Evolutionary conservation across 306 rosid species (phyloP).

Genomic region (Trifolium subterraneum): DNA sequence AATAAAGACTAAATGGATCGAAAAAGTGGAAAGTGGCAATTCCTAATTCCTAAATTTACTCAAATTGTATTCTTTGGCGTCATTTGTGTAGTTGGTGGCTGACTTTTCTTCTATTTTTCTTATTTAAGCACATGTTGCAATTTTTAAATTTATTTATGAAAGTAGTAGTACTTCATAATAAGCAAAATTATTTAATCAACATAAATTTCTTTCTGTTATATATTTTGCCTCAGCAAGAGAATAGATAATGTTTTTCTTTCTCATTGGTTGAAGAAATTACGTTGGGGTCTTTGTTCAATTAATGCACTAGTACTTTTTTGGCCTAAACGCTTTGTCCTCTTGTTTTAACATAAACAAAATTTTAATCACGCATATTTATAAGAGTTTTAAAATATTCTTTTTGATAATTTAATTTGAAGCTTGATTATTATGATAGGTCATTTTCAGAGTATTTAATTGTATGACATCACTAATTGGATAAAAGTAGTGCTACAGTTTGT

Average conservation of each 20-base stretch:
- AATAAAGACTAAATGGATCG: slow-evolving; percentile 8
- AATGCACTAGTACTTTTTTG: background rate
- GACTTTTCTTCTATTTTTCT: slow-evolving; percentile 35
- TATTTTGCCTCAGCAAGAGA: slow-evolving; percentile 3
- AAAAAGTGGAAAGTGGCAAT: slow-evolving; percentile 14
- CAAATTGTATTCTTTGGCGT: slow-evolving; percentile 21
- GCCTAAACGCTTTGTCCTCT: background rate
- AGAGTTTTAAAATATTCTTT: too few relatives aligned
- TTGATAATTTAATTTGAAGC: too few relatives aligned
- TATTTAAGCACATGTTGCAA: slow-evolving; percentile 14
- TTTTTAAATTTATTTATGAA: background rate
- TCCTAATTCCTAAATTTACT: background rate
- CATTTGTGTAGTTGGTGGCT: slow-evolving; percentile 30
- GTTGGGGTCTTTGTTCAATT: slow-evolving; percentile 28
- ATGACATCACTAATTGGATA: too few relatives aligned
- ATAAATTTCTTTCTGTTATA: background rate
- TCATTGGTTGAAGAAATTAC: slow-evolving; percentile 34
- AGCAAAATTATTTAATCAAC: background rate
- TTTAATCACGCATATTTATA: background rate
- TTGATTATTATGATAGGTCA: too few relatives aligned
- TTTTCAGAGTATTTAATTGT: too few relatives aligned
- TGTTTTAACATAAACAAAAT: background rate
- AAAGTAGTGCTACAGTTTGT: too few relatives aligned
- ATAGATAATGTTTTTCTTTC: slow-evolving; percentile 19
- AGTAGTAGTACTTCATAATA: background rate